Conservation (phyloP, 2,329 filamentous ascomycete genomes). For the Anthostomella pinea region DNA sequence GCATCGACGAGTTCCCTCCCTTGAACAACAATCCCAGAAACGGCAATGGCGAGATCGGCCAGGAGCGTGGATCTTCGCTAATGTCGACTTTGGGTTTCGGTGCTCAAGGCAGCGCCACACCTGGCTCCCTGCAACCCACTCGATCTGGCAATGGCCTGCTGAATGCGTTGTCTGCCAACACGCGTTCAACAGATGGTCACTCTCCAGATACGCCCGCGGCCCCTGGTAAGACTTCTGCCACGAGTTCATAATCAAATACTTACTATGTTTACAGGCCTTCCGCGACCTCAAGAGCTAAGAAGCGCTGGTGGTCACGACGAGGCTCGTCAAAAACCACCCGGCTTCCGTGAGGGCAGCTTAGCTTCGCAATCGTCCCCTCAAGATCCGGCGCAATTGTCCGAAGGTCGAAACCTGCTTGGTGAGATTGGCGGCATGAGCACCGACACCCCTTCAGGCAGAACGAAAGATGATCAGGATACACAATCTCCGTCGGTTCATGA, state of each 20-base stretch:
- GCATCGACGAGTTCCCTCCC: slow-evolving; percentile 61
- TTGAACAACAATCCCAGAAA: slow-evolving; percentile 48
- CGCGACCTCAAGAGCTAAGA: slow-evolving; percentile 45
- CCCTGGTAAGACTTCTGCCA: slow-evolving; percentile 30
- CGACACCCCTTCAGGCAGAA: slow-evolving; percentile 38
- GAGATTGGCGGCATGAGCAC: slow-evolving; percentile 47
- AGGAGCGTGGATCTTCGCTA: slow-evolving; percentile 50
- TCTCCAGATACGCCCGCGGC: slow-evolving; percentile 44
- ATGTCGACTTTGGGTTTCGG: slow-evolving; percentile 56
- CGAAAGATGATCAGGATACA: slow-evolving; percentile 42
- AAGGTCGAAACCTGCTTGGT: slow-evolving; percentile 41
- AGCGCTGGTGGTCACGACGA: slow-evolving; percentile 42
- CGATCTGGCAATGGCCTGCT: slow-evolving; percentile 58
- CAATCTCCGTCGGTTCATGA: slow-evolving; percentile 47
- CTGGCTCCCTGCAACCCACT: slow-evolving; percentile 38
- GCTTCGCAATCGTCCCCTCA: slow-evolving; percentile 33
- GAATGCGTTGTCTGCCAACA: slow-evolving; percentile 62
- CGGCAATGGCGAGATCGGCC: slow-evolving; percentile 55
- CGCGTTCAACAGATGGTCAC: slow-evolving; percentile 46
- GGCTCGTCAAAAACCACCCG: slow-evolving; percentile 41
- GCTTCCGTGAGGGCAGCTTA: slow-evolving; percentile 43
- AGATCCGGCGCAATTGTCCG: slow-evolving; percentile 34
- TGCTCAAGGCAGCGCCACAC: slow-evolving; percentile 41
- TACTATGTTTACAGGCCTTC: slow-evolving; percentile 29
- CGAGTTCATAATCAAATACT: slow-evolving; percentile 15